These are phyloP conservation scores for Suillus paluster DNA, from an alignment of 768 basidiomycete genomes.

Conservation along the genomic window DNA sequence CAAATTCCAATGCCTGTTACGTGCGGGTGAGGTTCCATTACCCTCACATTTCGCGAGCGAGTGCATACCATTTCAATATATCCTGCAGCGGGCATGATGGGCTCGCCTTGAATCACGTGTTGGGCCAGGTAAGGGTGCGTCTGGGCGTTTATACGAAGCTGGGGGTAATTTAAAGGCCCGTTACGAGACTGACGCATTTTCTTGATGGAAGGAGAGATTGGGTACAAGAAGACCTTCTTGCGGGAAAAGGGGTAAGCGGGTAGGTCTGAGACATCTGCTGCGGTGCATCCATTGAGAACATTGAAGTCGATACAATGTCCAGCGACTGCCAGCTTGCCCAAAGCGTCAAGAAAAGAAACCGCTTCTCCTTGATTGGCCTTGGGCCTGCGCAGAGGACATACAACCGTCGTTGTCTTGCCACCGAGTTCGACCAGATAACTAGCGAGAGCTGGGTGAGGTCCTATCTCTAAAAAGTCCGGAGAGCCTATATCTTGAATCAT, in stretches of 20 bases:
- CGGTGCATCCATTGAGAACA: slow-evolving; percentile 28
- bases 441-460: slow-evolving; percentile 18
- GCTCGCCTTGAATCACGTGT: slow-evolving; percentile 48
- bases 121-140: slow-evolving; percentile 47
- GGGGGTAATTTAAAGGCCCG: slow-evolving; percentile 41
- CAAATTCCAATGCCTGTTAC: slow-evolving; percentile 7
- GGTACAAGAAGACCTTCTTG: slow-evolving; percentile 26
- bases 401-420: not conserved
- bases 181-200: slow-evolving; percentile 27
- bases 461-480: slow-evolving; percentile 20
- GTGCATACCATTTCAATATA: slow-evolving; percentile 42
- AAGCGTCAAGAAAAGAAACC: slow-evolving; percentile 24
- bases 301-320: slow-evolving; percentile 40
- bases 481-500: slow-evolving; percentile 30
- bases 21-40: not conserved
- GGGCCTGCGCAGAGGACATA: not conserved
- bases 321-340: slow-evolving; percentile 33
- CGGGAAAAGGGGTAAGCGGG: slow-evolving; percentile 27
- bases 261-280: not conserved
- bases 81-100: slow-evolving; percentile 52
- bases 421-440: not conserved
- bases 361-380: slow-evolving; percentile 26
- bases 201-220: slow-evolving; percentile 14
- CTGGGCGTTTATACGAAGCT: slow-evolving; percentile 39
- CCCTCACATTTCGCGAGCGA: not conserved